A percentile compares a stretch with the other conserved stretches of the same genome.
Conservation (phyloP, 345 rosid genomes). For the Moringa oleifera region DNA sequence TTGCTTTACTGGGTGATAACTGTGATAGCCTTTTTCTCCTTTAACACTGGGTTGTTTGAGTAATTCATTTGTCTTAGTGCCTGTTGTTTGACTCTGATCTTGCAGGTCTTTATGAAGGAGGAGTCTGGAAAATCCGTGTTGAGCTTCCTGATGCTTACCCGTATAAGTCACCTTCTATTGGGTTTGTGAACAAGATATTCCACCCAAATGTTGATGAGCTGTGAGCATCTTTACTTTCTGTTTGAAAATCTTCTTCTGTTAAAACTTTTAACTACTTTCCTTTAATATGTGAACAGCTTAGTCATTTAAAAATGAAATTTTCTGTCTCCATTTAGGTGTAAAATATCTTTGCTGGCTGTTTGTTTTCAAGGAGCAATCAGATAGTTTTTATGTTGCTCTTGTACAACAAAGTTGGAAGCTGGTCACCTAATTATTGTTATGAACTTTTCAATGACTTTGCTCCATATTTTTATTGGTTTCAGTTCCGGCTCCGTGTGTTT, state of each 20-base stretch:
- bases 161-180: conserved; percentile 68
- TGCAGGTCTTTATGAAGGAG: conserved; percentile 68
- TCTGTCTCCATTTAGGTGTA: neutral
- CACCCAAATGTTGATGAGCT: conserved; percentile 77
- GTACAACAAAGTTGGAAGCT: neutral
- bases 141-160: conserved; percentile 83
- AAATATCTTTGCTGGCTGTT: neutral
- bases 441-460: neutral
- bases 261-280: neutral
- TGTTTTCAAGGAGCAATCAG: neutral
- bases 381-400: neutral
- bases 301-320: neutral
- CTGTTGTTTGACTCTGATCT: conserved; percentile 12
- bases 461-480: conserved; percentile 14
- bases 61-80: neutral
- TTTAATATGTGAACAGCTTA: neutral
- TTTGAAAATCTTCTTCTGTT: neutral
- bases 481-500: conserved; percentile 73
- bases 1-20: conserved; percentile 8
- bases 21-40: conserved; percentile 1
- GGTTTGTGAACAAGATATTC: conserved; percentile 69
- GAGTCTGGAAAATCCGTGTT: conserved; percentile 66
- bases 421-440: conserved; percentile 1
- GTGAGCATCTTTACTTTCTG: conserved; percentile 34
- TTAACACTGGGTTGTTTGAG: neutral